Evolutionary conservation across 1,284 basidiomycete genomes (phyloP), one percentile per base, ranked within the genome.

Genomic region (Microbotryomycetes sp.): DNA sequence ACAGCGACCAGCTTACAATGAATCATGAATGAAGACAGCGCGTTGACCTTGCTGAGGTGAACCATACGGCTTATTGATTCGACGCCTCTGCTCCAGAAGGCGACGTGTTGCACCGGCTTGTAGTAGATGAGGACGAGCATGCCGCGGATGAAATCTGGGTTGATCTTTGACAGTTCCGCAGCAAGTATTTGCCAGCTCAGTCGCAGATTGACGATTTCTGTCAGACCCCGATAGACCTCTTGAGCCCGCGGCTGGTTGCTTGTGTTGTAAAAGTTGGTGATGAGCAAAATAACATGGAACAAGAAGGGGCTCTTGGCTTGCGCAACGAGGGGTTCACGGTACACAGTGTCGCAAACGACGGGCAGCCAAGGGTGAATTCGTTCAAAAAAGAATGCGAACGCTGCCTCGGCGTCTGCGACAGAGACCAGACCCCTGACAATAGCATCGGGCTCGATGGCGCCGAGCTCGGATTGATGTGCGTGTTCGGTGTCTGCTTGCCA

Each of bases 181-280:
- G 60, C 60, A 45, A 67, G 58, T n/a, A 66, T 54, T 29, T 61
- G 45, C 11, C 11, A 9, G 6, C 52, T 60, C 24, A 67, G 57
- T 5, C 61, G 56, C 24, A 60, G 56, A 49, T 67, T 61, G 7
- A 67, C 54, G 54, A 67, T 57, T 9, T 48, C 35, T 21, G 54
- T 67, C 28, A 67, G 29, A 5, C 66, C 66, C 18, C 49, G 51
- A 54, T 64, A 66, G 13, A 66, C 66, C n/a, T 67, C 66, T 3
- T 28, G 41, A 1, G 66, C 63, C 3, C 66, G 60, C 1, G 45
- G n/a, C 4, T 55, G 41, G 5, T 57, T 64, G 15, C 57, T 57
- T 1, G 62, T 61, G 52, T 67, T 67, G 66, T 67, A 67, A 45
- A 57, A 66, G 27, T 67, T 61, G 4, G 66, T 65, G 21, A 67